These are phyloP conservation scores for Xylaria sp. DNA, from an alignment of 2,329 filamentous ascomycete genomes.

Conservation along the genomic window DNA sequence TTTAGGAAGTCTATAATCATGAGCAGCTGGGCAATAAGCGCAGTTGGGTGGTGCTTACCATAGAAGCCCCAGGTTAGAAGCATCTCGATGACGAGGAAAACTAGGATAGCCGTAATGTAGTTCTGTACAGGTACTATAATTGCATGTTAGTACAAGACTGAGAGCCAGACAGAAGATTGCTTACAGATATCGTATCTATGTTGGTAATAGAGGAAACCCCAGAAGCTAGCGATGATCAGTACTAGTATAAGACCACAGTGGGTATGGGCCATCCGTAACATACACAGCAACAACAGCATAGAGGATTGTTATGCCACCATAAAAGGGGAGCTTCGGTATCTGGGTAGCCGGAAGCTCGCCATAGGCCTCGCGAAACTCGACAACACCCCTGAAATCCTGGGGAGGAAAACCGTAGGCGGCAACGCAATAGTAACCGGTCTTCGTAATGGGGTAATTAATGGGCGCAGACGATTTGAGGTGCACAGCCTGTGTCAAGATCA, in stretches of 20 bases:
- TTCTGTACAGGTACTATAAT: conserved; percentile 89
- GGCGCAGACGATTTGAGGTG: conserved; percentile 79
- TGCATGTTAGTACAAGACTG: conserved; percentile 48
- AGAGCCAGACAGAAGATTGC: conserved; percentile 45
- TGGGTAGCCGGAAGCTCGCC: conserved; percentile 95
- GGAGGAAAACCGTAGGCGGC: conserved; percentile 77
- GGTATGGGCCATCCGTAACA: conserved; percentile 45
- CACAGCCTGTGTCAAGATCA: conserved; percentile 83
- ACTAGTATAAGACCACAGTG: conserved; percentile 38
- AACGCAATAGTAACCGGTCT: conserved; percentile 97
- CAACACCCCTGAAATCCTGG: conserved; percentile 79
- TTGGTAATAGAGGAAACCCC: conserved; percentile 95
- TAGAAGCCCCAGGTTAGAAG: conserved; percentile 99
- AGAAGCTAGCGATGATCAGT: conserved; percentile 67
- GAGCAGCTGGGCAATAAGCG: conserved; percentile 45
- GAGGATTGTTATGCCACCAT: conserved; percentile 91
- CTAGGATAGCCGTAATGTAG: conserved; percentile 96
- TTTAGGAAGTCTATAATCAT: conserved; percentile 83
- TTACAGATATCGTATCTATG: conserved; percentile 89
- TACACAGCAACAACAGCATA: conserved; percentile 86
- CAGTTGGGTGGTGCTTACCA: conserved; percentile 60
- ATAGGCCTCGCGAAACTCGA: conserved; percentile 95
- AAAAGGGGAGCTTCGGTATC: conserved; percentile 97
- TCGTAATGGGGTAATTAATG: conserved; percentile 85
- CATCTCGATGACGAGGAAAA: conserved; percentile 96